These are phyloP conservation scores for Zoysia pacifica DNA, from an alignment of 176 grass and related monocot genomes.

Conservation along the genomic window DNA sequence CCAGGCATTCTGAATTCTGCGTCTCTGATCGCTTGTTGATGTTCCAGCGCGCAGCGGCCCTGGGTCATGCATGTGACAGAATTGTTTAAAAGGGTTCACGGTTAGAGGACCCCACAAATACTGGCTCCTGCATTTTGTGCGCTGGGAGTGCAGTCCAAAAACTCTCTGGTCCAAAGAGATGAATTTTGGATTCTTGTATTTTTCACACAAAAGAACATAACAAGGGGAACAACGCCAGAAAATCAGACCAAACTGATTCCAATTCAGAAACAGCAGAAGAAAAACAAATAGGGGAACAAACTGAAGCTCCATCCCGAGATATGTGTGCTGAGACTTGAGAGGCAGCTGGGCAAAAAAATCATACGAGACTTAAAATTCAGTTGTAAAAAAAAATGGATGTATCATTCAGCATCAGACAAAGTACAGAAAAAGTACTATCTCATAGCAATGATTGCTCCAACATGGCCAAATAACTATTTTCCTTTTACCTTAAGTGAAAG, in stretches of 20 bases:
- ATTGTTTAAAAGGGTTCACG: constrained; percentile 33
- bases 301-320: neutral
- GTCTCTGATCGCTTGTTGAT: constrained; percentile 24
- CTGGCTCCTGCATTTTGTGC: constrained; percentile 37
- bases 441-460: neutral
- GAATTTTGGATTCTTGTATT: constrained; percentile 8
- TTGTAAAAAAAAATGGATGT: neutral
- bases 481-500: neutral
- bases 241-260: neutral
- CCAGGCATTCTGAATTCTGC: constrained; percentile 47
- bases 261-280: constrained; percentile 1
- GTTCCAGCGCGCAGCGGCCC: constrained; percentile 34
- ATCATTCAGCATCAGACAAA: neutral
- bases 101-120: constrained; percentile 34
- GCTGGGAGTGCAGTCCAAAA: constrained; percentile 36
- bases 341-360: neutral
- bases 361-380: neutral
- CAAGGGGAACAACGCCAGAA: constrained; percentile 5
- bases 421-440: neutral
- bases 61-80: constrained; percentile 48
- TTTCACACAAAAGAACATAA: constrained; percentile 20
- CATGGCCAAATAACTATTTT: constrained; percentile 6
- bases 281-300: neutral
- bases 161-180: constrained; percentile 34
- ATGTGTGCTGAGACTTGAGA: neutral